Base-by-base conservation (phyloP, 202 grass and related monocot genomes). In the Panicum hallii region DNA sequence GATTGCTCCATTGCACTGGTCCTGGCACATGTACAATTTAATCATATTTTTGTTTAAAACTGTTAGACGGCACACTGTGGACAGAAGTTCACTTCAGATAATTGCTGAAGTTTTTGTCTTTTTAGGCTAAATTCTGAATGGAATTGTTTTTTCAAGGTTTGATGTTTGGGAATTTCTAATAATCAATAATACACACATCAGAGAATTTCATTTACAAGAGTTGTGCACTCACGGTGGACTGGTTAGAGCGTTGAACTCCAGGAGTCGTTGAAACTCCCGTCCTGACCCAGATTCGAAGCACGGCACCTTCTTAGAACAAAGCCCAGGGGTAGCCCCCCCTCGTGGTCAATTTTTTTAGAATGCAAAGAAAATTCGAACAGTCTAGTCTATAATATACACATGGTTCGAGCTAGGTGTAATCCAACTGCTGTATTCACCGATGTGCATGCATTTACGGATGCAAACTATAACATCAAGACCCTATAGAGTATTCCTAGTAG, bases 401-500 rank as follows among this genome's bases (percentile, higher is more conserved):
- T 77, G 46, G 23, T 79, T 12, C 47, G 48, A 53, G 15, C 4
- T 53, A 61, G 74, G 43, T 44, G 32, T 72, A 60, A 5, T 73
- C 30, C 61, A 78, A n/a, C 16, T 2, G 19, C 23, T 45, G 41
- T 78, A 49, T 77, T 85, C 22, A 86, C 20, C 72, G 4, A 73
- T 77, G 40, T 53, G 56, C 13, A 42, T 74, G 46, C 61, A 69
- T 19, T 61, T 79, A 23, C 73, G 58, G 62, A 49, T 50, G 61
- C 34, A 78, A 83, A 78, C 49, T 66, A 47, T 50, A 19, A 26
- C 50, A 20, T 47, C 2, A 71, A 28, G 63, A 26, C 72, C 57
- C 54, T 75, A 61, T 53, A 85, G 4, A 78, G 16, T 75, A 75
- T 69, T 81, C 44, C 44, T 77, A 53, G 54, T 62, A 71, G 49